These are phyloP conservation scores for Lentinula guzmanii DNA, from an alignment of 768 basidiomycete genomes.

Conservation along the genomic window DNA sequence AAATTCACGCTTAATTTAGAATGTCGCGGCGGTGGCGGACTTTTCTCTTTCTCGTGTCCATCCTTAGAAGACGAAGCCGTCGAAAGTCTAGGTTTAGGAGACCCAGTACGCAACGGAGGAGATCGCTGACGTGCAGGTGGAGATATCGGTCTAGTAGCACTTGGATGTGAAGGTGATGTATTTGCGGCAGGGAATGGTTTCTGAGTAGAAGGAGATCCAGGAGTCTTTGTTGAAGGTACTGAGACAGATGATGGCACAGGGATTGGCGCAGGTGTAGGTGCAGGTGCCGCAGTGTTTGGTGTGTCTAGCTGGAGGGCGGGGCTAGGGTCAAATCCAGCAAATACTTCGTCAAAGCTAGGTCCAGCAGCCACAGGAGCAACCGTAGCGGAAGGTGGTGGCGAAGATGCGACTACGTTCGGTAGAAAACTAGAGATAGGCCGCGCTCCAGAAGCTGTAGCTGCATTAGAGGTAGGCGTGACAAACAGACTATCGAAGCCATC, in stretches of 20 bases:
- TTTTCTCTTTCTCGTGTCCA: constrained; percentile 47
- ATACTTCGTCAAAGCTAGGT: constrained; percentile 53
- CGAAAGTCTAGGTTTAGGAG: constrained; percentile 50
- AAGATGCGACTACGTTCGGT: not conserved
- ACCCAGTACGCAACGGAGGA: constrained; percentile 42
- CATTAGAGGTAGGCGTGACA: constrained; percentile 17
- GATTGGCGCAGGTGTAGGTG: not conserved
- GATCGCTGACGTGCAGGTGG: constrained; percentile 38
- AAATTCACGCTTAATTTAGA: constrained; percentile 74
- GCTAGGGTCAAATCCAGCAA: constrained; percentile 39
- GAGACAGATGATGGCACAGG: not conserved
- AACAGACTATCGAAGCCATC: constrained; percentile 27
- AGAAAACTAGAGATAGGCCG: constrained; percentile 5
- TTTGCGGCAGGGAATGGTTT: constrained; percentile 25
- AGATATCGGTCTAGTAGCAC: constrained; percentile 26
- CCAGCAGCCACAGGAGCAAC: constrained; percentile 29
- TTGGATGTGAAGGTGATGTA: constrained; percentile 27
- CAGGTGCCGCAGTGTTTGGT: constrained; percentile 16
- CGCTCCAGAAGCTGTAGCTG: constrained; percentile 11
- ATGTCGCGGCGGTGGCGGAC: constrained; percentile 51
- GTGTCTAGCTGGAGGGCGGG: constrained; percentile 35
- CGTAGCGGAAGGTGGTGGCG: constrained; percentile 15
- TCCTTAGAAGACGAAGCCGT: constrained; percentile 55
- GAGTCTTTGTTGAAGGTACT: constrained; percentile 9
- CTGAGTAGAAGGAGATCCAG: constrained; percentile 18